Evolutionary conservation across 176 grass and related monocot species (phyloP), one percentile per base, ranked within the genome.

Genomic region (Carex myosuroides): DNA sequence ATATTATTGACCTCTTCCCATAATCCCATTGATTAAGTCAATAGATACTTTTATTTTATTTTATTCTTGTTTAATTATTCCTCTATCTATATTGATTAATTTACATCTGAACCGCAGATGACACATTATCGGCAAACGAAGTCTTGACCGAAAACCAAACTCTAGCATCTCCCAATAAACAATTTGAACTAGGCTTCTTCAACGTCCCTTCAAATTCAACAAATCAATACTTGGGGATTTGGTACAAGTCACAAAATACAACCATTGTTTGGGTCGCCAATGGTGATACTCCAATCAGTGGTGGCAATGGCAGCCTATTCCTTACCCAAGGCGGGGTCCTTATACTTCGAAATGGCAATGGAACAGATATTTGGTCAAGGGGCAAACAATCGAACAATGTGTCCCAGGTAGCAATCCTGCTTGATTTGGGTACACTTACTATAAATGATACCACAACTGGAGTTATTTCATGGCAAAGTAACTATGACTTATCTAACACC

Each of bases 191-290:
- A 13, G 80, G 80, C 4, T 82, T 82, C 50, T 82, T 82, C 80
- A 82, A 9, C 26, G 26, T 26, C 12, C 80, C 60, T 64, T 14
- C 41, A 48, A 52, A 67, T 82, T 66, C 80, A 14, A 53, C 3
- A 32, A 54, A 82, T 52, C 60, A 82, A 66, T 82, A 82, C 42
- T 48, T 82, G 62, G 80, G 80, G 41, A 82, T 82, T 82, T 82
- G 35, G 80, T 82, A 82, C 58, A 82, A 18, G 64, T 17, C 35
- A 50, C 80, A 60, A 32, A 44, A 10, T 37, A 64, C 53, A 46
- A 39, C 55, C 3, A 18, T 82, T 67, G 60, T 82, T 41, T 82
- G 80, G 80, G 80, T 82, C 0, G 80, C 80, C 12, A 82, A 82
- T 53, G 80, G 41, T 10, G 80, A 82, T 24, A 82, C 3, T 14